Conservation (phyloP, 1,284 basidiomycete genomes). For the Ceratobasidium sp. region DNA sequence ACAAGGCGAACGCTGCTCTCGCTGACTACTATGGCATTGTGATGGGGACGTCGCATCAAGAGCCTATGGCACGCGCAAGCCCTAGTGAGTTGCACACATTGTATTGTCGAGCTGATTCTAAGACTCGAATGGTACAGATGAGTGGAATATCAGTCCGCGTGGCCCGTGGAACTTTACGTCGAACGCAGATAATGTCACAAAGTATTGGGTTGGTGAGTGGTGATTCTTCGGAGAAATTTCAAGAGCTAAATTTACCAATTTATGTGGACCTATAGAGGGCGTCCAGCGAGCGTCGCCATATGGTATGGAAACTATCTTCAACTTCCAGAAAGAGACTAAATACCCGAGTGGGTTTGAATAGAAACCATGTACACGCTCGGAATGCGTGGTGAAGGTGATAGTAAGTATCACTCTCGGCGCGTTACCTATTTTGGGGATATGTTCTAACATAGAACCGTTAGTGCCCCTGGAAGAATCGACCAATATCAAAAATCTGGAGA, state of each 20-base stretch:
- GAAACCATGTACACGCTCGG: constrained; percentile 72
- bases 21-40: constrained; percentile 76
- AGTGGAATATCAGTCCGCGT: constrained; percentile 65
- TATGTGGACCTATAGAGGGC: constrained; percentile 55
- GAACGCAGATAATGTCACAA: constrained; percentile 65
- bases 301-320: constrained; percentile 6
- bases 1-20: constrained; percentile 68
- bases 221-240: not conserved
- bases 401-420: constrained; percentile 53
- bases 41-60: constrained; percentile 72
- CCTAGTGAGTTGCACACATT: constrained; percentile 41
- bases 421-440: not conserved
- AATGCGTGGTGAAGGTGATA: constrained; percentile 71
- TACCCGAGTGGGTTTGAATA: not conserved
- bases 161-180: constrained; percentile 71
- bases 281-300: constrained; percentile 65
- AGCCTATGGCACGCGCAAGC: constrained; percentile 45
- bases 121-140: constrained; percentile 52
- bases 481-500: constrained; percentile 64
- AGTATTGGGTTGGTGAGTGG: constrained; percentile 61
- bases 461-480: constrained; percentile 64
- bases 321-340: not conserved
- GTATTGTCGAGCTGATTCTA: not conserved
- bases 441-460: constrained; percentile 48
- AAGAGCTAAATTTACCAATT: not conserved